Evolutionary conservation across 805 yeast species (phyloP).

Genomic region (Soucietia sequanensis): DNA sequence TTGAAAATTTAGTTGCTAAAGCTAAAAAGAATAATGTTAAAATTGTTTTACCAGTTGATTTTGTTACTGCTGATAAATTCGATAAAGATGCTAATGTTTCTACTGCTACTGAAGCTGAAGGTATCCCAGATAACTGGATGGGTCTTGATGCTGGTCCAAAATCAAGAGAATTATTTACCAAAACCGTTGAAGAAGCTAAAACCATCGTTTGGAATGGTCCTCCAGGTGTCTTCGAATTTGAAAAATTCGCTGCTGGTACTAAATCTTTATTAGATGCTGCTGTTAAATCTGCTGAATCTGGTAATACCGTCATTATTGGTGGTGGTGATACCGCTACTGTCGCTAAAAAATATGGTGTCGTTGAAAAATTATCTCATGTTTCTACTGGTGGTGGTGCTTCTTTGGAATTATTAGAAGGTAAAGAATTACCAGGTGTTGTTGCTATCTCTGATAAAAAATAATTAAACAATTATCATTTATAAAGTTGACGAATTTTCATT

Average conservation of each 20-base stretch:
- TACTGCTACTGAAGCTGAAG: slow-evolving; percentile 81
- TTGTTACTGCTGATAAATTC: slow-evolving; percentile 92
- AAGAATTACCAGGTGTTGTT: slow-evolving; percentile 96
- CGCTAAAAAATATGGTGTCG: slow-evolving; percentile 97
- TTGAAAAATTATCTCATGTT: slow-evolving; percentile 94
- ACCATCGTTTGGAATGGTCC: slow-evolving; percentile 99
- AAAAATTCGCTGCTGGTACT: slow-evolving; percentile 87
- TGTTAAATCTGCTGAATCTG: slow-evolving; percentile 80
- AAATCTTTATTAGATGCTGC: slow-evolving; percentile 85
- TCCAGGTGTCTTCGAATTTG: slow-evolving; percentile 99
- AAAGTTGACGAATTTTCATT: no score
- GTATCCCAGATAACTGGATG: slow-evolving; percentile 94
- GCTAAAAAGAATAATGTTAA: slow-evolving; percentile 96
- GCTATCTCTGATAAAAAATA: slow-evolving; percentile 73
- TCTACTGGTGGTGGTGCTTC: slow-evolving; percentile 99
- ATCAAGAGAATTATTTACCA: slow-evolving; percentile 74
- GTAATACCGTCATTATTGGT: slow-evolving; percentile 95
- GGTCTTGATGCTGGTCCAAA: slow-evolving; percentile 97
- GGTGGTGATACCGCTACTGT: slow-evolving; percentile 99
- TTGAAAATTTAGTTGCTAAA: slow-evolving; percentile 87
- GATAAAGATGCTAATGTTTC: slow-evolving; percentile 86
- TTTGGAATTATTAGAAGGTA: slow-evolving; percentile 97
- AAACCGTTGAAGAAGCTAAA: slow-evolving; percentile 87
- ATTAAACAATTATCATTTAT: no score
- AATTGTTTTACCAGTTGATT: slow-evolving; percentile 92